phyloP scores from a whole-genome alignment of 176 grass and related monocot genomes.

The Aegilops longissima region DNA sequence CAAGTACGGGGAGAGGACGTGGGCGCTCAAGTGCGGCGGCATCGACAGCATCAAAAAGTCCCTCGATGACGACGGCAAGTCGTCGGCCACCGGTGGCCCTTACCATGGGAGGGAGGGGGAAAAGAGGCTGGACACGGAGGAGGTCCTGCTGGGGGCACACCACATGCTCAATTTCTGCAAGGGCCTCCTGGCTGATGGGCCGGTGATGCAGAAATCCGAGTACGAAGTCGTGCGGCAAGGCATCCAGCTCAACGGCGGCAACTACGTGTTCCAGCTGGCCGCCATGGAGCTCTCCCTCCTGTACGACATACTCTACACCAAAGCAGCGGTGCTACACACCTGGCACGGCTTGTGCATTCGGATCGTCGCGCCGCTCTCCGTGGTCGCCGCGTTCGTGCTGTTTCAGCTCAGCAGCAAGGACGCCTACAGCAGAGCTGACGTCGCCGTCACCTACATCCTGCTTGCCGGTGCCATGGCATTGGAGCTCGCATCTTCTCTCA shows the following conservation, averaged over 20 bases:
- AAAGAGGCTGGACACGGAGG: background rate
- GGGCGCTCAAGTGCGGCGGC: conserved; percentile 12
- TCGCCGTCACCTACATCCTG: conserved; percentile 39
- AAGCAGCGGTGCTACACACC: conserved; percentile 22
- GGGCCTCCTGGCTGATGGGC: background rate
- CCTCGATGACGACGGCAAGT: background rate
- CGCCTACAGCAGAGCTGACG: background rate
- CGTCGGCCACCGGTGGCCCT: background rate
- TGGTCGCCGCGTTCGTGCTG: background rate
- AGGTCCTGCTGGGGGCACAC: background rate
- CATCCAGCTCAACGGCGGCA: background rate
- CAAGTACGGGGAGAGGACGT: conserved; percentile 24
- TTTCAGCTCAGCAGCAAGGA: conserved; percentile 19
- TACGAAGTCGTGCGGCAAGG: background rate
- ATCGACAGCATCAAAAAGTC: conserved; percentile 12
- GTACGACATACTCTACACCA: conserved; percentile 51
- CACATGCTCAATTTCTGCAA: background rate
- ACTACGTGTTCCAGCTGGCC: background rate
- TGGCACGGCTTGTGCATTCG: conserved; percentile 19
- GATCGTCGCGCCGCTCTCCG: background rate
- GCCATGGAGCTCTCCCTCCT: conserved; percentile 35
- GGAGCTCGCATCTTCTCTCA: background rate
- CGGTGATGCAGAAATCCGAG: background rate
- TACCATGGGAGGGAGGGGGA: background rate
- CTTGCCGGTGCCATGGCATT: conserved; percentile 31